phyloP scores from a whole-genome alignment of 331 rosid genomes.

The Quercus tomentella region DNA sequence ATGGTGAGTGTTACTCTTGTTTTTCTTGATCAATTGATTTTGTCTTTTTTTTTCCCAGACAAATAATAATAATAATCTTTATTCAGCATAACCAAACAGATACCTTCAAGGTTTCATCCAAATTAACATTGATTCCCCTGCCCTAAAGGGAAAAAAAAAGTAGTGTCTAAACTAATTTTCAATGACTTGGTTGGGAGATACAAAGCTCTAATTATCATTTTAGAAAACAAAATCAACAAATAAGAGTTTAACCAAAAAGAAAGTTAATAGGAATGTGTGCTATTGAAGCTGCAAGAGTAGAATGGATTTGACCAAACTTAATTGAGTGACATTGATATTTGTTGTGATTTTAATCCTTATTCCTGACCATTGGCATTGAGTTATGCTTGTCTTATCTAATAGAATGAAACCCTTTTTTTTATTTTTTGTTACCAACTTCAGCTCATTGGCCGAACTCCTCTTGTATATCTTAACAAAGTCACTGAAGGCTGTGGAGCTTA shows the following conservation, averaged over 20 bases:
- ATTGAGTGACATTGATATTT: neutral
- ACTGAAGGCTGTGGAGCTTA: conserved; percentile 93
- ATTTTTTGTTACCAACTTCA: conserved; percentile 23
- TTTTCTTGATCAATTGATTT: too few relatives aligned
- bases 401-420: neutral
- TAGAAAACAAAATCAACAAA: neutral
- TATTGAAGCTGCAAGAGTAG: neutral
- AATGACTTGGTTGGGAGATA: neutral
- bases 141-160: too few relatives aligned
- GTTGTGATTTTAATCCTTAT: neutral
- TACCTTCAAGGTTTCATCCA: neutral
- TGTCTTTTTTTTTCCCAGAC: too few relatives aligned
- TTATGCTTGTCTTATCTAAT: neutral
- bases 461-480: conserved; percentile 90
- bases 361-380: neutral
- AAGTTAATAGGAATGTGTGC: neutral
- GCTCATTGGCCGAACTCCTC: conserved; percentile 91
- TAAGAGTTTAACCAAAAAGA: neutral
- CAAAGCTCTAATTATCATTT: neutral
- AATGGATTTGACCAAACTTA: neutral
- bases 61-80: neutral
- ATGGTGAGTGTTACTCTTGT: too few relatives aligned
- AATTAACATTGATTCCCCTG: too few relatives aligned
- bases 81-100: neutral
- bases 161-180: too few relatives aligned